These are phyloP conservation scores for Phytophthora sp. DNA, from an alignment of 352 stramenopile genomes.

Conservation along the genomic window DNA sequence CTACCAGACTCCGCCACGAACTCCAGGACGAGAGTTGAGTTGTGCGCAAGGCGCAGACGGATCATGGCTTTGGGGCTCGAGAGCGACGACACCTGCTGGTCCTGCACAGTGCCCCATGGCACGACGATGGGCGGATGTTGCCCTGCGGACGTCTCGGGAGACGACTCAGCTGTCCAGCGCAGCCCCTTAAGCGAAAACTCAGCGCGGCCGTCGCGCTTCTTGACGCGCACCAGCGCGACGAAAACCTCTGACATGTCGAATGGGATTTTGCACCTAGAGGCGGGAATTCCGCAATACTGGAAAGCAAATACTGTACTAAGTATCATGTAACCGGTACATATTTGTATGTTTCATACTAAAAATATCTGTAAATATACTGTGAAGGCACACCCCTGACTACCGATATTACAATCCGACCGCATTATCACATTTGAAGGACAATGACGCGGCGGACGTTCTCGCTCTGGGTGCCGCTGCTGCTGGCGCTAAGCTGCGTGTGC, in stretches of 20 bases:
- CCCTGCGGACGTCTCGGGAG: constrained; percentile 24
- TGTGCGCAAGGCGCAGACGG: constrained; percentile 69
- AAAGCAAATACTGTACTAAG: too few species aligned
- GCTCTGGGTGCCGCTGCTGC: constrained; percentile 36
- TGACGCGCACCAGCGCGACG: constrained; percentile 70
- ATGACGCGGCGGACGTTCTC: constrained; percentile 28
- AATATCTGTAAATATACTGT: too few species aligned
- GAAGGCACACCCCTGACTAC: neutral
- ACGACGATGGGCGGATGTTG: constrained; percentile 58
- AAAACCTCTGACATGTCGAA: constrained; percentile 40
- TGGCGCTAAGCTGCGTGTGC: constrained; percentile 26
- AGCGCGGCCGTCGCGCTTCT: constrained; percentile 77
- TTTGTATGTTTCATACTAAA: neutral
- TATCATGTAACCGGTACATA: constrained; percentile 1
- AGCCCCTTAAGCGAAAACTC: constrained; percentile 67
- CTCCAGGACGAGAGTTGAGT: constrained; percentile 74
- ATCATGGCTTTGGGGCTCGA: constrained; percentile 84
- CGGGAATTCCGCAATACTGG: neutral
- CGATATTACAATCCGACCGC: constrained; percentile 9
- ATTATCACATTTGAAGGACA: constrained; percentile 21
- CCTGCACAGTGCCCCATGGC: constrained; percentile 70
- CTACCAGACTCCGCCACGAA: constrained; percentile 54
- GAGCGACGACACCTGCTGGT: constrained; percentile 83
- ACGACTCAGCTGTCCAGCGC: constrained; percentile 59
- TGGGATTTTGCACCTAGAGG: neutral